Percentiles rank a stretch among this genome's conserved stretches.
Evolutionary conservation across 2,329 filamentous ascomycete genomes (phyloP).

Genomic region (Aspergillus unguis): DNA sequence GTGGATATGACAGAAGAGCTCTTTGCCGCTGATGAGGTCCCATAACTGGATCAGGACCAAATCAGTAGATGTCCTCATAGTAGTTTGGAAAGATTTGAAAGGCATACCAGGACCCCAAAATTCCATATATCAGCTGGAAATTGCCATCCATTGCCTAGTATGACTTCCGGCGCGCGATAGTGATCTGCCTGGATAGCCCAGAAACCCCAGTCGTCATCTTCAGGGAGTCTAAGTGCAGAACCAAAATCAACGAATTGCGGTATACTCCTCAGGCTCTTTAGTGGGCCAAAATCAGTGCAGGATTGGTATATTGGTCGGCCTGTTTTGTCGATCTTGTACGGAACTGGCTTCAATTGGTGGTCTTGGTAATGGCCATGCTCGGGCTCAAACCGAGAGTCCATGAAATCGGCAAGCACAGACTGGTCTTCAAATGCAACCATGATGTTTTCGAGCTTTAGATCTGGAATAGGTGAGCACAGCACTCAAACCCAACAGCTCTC

Average conservation of each 20-base stretch:
- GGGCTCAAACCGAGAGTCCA: conserved; percentile 26
- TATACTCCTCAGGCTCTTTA: conserved; percentile 27
- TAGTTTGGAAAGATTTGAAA: not conserved
- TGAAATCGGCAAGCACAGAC: conserved; percentile 32
- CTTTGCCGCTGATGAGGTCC: conserved; percentile 39
- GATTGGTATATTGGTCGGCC: conserved; percentile 36
- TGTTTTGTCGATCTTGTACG: conserved; percentile 32
- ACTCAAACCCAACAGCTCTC: not conserved
- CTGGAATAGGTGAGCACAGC: conserved; percentile 16
- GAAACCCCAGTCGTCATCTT: conserved; percentile 42
- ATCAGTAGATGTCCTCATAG: conserved; percentile 21
- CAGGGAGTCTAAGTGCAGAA: conserved; percentile 32
- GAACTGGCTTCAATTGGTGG: conserved; percentile 22
- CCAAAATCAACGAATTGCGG: conserved; percentile 39
- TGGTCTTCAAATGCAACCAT: conserved; percentile 36
- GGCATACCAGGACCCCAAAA: conserved; percentile 35
- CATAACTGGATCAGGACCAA: conserved; percentile 27
- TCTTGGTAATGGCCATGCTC: too few species aligned
- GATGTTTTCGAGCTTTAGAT: conserved; percentile 47
- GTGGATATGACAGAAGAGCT: conserved; percentile 37
- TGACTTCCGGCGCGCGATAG: conserved; percentile 42
- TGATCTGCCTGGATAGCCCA: conserved; percentile 44
- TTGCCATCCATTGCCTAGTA: conserved; percentile 38
- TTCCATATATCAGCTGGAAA: conserved; percentile 44
- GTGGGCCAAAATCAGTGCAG: conserved; percentile 30